These are phyloP conservation scores for Fusarium sp. DNA, from an alignment of 2,329 filamentous ascomycete species.

Conservation along the genomic window DNA sequence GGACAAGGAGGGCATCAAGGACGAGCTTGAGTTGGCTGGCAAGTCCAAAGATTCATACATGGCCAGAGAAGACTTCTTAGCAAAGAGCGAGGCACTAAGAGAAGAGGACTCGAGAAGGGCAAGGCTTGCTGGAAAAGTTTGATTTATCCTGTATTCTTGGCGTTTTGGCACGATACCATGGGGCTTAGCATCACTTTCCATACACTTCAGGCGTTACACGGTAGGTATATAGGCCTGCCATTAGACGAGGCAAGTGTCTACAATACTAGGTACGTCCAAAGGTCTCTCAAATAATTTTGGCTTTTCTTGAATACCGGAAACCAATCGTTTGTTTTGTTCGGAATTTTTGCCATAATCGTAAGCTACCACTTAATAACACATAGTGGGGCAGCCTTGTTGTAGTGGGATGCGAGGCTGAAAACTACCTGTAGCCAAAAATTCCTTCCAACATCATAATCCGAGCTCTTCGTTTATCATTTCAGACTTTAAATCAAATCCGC, in stretches of 20 bases:
- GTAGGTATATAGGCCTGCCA: background rate
- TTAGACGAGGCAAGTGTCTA: background rate
- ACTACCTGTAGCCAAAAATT: constrained; percentile 29
- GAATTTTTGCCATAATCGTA: background rate
- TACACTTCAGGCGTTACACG: background rate
- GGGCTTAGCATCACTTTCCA: constrained; percentile 14
- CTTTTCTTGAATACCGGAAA: background rate
- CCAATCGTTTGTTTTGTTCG: background rate
- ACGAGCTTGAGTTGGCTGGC: constrained; percentile 74
- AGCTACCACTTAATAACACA: background rate
- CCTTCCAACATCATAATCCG: constrained; percentile 5
- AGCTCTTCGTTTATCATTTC: constrained; percentile 2
- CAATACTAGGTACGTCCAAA: background rate
- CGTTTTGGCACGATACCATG: constrained; percentile 47
- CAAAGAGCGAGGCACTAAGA: constrained; percentile 70
- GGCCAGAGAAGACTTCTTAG: constrained; percentile 73
- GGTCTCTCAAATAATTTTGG: background rate
- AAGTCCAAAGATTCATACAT: constrained; percentile 74
- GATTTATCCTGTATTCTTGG: constrained; percentile 13
- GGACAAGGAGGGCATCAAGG: constrained; percentile 76
- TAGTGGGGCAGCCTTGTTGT: constrained; percentile 45
- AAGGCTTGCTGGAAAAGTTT: constrained; percentile 57
- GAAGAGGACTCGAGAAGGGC: constrained; percentile 70
- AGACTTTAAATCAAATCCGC: background rate
- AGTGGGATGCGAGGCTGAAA: constrained; percentile 42